These are phyloP conservation scores for Diaporthe nobilis DNA, from an alignment of 2,329 filamentous ascomycete genomes.

Conservation along the genomic window DNA sequence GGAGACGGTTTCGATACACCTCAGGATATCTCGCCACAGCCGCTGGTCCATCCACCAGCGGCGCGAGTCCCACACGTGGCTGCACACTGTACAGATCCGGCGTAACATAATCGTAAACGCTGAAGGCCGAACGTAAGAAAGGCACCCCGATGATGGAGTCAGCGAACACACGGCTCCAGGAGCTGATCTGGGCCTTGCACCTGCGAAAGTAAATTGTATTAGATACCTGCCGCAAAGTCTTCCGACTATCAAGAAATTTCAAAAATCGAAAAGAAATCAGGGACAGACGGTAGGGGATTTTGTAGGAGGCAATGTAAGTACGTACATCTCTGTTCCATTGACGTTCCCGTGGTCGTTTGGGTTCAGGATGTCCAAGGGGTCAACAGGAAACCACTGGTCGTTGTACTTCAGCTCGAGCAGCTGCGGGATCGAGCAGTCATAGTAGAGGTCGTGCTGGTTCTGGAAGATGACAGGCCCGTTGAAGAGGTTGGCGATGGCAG, in stretches of 20 bases:
- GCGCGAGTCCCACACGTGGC: slow-evolving; percentile 19
- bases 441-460: slow-evolving; percentile 20
- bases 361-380: slow-evolving; percentile 4
- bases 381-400: slow-evolving; percentile 13
- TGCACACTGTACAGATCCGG: slow-evolving; percentile 3
- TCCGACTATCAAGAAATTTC: not conserved
- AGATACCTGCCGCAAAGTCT: not conserved
- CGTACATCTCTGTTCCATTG: slow-evolving; percentile 9
- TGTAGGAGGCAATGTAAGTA: not conserved
- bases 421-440: slow-evolving; percentile 23
- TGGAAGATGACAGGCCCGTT: slow-evolving; percentile 7
- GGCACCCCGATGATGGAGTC: slow-evolving; percentile 10
- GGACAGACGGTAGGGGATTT: not conserved
- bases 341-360: slow-evolving; percentile 7
- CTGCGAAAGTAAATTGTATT: not conserved
- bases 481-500: slow-evolving; percentile 5
- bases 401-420: slow-evolving; percentile 15
- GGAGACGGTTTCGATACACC: not conserved
- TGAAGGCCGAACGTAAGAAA: slow-evolving; percentile 7
- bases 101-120: slow-evolving; percentile 13
- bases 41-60: slow-evolving; percentile 1
- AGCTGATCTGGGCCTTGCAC: slow-evolving; percentile 23
- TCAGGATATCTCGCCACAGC: slow-evolving; percentile 10
- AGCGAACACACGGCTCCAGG: not conserved
- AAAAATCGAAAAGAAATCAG: not conserved